These are phyloP conservation scores for Delonix regia DNA, from an alignment of 306 rosid genomes.

Conservation along the genomic window DNA sequence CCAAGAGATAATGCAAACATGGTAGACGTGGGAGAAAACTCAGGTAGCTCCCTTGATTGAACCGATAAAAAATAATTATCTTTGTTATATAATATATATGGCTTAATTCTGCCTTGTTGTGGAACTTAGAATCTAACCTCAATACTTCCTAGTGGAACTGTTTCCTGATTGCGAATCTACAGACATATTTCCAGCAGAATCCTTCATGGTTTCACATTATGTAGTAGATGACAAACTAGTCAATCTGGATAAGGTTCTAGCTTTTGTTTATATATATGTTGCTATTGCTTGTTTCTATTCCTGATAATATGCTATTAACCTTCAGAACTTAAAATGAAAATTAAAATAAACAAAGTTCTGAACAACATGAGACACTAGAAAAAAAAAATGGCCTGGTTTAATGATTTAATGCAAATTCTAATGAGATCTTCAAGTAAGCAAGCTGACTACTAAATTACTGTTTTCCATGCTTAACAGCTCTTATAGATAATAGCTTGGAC, in stretches of 20 bases:
- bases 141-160: neutral
- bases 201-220: constrained; percentile 16
- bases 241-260: constrained; percentile 15
- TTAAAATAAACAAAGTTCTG: constrained; percentile 8
- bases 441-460: constrained; percentile 32
- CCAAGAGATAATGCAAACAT: constrained; percentile 55
- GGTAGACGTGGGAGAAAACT: constrained; percentile 68
- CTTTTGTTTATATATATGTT: constrained; percentile 22
- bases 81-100: constrained; percentile 9
- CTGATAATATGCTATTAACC: constrained; percentile 21
- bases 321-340: constrained; percentile 27
- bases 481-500: constrained; percentile 48
- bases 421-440: constrained; percentile 18
- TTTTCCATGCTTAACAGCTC: constrained; percentile 53
- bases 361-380: too few relatives aligned
- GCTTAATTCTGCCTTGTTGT: constrained; percentile 14
- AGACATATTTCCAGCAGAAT: neutral
- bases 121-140: constrained; percentile 19
- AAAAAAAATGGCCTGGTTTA: neutral
- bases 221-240: constrained; percentile 10
- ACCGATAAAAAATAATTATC: constrained; percentile 7
- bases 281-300: neutral
- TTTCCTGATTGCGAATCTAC: constrained; percentile 9
- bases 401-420: constrained; percentile 6
- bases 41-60: constrained; percentile 53